Conservation (phyloP, 2,329 filamentous ascomycete genomes). For the Pyricularia grisea region DNA sequence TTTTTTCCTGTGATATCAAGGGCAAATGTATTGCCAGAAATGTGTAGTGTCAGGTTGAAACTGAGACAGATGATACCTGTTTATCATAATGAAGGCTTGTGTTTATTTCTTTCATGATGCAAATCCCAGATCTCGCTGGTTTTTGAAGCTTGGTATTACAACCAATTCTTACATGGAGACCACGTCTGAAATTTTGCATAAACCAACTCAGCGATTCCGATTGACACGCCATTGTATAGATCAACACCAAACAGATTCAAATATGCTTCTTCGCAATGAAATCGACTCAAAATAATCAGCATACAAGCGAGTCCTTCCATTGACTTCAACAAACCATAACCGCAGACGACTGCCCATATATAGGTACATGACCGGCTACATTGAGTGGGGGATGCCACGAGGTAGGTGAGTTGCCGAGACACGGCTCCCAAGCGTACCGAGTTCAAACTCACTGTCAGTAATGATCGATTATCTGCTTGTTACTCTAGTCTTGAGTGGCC, state of each 20-base stretch:
- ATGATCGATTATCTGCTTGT: background rate
- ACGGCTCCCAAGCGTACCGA: background rate
- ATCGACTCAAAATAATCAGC: background rate
- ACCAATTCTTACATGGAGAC: background rate
- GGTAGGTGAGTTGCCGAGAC: background rate
- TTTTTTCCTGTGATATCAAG: too few relatives aligned
- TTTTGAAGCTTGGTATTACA: background rate
- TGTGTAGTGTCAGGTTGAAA: too few relatives aligned
- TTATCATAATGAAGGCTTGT: too few relatives aligned
- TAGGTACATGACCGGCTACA: too few relatives aligned
- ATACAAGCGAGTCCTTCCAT: background rate
- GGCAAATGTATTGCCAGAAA: background rate
- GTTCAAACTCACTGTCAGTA: background rate
- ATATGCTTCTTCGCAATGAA: background rate
- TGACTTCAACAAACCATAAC: background rate
- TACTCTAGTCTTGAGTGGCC: background rate
- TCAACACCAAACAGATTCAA: background rate
- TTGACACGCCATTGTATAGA: background rate
- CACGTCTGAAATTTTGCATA: background rate
- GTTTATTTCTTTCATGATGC: too few relatives aligned
- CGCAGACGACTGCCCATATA: too few relatives aligned
- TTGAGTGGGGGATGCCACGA: background rate
- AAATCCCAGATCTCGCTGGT: background rate
- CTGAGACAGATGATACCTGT: too few relatives aligned
- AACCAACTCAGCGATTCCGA: background rate